Evolutionary conservation across 202 grass and related monocot species (phyloP).

Genomic region (Musa balbisiana): DNA sequence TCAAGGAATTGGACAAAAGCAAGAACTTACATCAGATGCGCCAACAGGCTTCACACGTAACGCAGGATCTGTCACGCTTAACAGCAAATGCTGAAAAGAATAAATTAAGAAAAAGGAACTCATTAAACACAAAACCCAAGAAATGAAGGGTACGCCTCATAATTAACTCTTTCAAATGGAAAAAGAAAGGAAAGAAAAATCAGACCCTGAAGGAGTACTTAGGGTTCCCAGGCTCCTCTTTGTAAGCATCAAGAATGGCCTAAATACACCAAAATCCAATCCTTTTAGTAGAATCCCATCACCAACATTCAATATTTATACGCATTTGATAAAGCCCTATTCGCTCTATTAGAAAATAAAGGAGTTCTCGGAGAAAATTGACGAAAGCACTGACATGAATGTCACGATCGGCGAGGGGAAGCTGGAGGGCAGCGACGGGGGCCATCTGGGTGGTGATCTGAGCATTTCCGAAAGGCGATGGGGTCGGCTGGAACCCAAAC

Average conservation of each 20-base stretch:
- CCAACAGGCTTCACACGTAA: slow-evolving; percentile 75
- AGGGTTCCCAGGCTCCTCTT: slow-evolving; percentile 72
- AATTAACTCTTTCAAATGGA: not conserved
- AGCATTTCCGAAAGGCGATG: slow-evolving; percentile 18
- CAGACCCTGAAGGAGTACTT: slow-evolving; percentile 72
- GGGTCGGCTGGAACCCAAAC: slow-evolving; percentile 33
- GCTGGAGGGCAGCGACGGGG: slow-evolving; percentile 66
- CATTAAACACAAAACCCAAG: slow-evolving; percentile 8
- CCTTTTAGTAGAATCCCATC: not conserved
- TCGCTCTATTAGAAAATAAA: not conserved
- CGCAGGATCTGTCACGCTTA: slow-evolving; percentile 77
- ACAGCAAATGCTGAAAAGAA: slow-evolving; percentile 54
- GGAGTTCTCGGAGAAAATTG: not conserved
- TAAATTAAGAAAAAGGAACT: slow-evolving; percentile 23
- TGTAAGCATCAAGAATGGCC: slow-evolving; percentile 84
- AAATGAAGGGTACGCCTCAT: not conserved
- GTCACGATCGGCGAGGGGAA: slow-evolving; percentile 76
- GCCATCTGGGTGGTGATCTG: slow-evolving; percentile 96
- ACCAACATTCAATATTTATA: not conserved
- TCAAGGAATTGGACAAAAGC: slow-evolving; percentile 1
- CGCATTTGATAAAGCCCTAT: not conserved
- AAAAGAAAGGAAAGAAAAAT: slow-evolving; percentile 8
- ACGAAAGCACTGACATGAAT: slow-evolving; percentile 47
- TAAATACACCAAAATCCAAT: slow-evolving; percentile 24
- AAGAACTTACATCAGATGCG: slow-evolving; percentile 66